Conservation (phyloP, 495 filamentous ascomycete species). For the Penicillium atrosanguineum region DNA sequence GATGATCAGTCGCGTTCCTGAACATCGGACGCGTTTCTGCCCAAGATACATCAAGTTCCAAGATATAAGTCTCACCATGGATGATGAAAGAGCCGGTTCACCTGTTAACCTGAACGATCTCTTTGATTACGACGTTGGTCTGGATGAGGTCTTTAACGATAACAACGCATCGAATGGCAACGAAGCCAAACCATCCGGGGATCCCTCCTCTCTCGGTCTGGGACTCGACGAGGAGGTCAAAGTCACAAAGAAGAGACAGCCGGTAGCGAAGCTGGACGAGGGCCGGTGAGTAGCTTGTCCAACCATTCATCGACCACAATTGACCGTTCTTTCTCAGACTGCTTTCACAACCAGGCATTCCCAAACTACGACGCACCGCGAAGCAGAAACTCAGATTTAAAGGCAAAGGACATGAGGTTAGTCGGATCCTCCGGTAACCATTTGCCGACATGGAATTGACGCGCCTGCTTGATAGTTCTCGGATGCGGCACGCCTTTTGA, state of each 20-base stretch:
- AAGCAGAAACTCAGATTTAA: constrained; percentile 74
- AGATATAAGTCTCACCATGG: constrained; percentile 3
- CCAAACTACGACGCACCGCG: constrained; percentile 70
- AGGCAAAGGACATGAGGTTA: constrained; percentile 91
- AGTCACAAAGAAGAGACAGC: constrained; percentile 69
- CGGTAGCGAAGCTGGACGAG: constrained; percentile 85
- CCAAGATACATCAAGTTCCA: background rate
- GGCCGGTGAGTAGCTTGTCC: constrained; percentile 48
- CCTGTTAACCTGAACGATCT: constrained; percentile 55
- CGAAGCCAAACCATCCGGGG: constrained; percentile 29
- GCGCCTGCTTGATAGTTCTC: constrained; percentile 59
- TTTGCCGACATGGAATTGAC: constrained; percentile 1
- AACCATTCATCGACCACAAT: background rate
- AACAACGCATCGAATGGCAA: constrained; percentile 24
- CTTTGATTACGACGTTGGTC: constrained; percentile 67
- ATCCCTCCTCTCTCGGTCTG: constrained; percentile 39
- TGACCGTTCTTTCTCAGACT: constrained; percentile 48
- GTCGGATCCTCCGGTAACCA: constrained; percentile 1
- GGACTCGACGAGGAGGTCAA: constrained; percentile 88
- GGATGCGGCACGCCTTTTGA: constrained; percentile 77
- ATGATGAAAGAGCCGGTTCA: constrained; percentile 12
- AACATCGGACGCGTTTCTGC: constrained; percentile 1
- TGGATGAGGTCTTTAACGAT: constrained; percentile 49
- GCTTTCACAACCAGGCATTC: constrained; percentile 76
- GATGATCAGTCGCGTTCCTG: constrained; percentile 15